These are phyloP conservation scores for Barnettozyma pratensis DNA, from an alignment of 805 yeast genomes.

Conservation along the genomic window DNA sequence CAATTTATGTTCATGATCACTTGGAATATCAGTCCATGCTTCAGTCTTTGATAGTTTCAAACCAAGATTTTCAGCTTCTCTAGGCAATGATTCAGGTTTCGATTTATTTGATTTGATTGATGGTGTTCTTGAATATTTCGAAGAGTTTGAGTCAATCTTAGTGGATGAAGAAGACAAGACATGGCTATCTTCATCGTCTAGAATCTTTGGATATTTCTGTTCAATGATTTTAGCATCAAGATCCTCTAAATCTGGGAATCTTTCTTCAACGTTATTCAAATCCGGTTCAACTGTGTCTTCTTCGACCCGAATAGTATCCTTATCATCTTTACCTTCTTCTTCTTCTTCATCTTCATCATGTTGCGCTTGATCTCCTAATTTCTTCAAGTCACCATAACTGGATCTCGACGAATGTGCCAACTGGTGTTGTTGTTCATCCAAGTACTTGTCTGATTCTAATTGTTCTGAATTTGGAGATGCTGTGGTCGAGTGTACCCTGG, in stretches of 20 bases:
- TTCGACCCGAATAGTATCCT: not conserved
- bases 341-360: not conserved
- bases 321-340: constrained; percentile 1
- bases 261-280: constrained; percentile 42
- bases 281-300: constrained; percentile 25
- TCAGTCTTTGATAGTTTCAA: constrained; percentile 18
- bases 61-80: constrained; percentile 6
- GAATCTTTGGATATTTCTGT: constrained; percentile 10
- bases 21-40: constrained; percentile 17
- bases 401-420: constrained; percentile 22
- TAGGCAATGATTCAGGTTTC: not conserved
- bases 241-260: constrained; percentile 47
- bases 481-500: not conserved
- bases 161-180: not conserved
- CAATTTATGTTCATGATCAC: not conserved
- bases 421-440: constrained; percentile 14
- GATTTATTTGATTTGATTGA: constrained; percentile 1
- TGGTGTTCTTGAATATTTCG: not conserved
- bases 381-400: constrained; percentile 20
- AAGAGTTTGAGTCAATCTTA: not conserved
- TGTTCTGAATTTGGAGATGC: not conserved
- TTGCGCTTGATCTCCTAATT: not conserved
- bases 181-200: not conserved
- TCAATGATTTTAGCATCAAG: constrained; percentile 12
- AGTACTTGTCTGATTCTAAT: not conserved